Base-by-base conservation (phyloP, 2,329 filamentous ascomycete species). In the Pseudocercospora crystallina region DNA sequence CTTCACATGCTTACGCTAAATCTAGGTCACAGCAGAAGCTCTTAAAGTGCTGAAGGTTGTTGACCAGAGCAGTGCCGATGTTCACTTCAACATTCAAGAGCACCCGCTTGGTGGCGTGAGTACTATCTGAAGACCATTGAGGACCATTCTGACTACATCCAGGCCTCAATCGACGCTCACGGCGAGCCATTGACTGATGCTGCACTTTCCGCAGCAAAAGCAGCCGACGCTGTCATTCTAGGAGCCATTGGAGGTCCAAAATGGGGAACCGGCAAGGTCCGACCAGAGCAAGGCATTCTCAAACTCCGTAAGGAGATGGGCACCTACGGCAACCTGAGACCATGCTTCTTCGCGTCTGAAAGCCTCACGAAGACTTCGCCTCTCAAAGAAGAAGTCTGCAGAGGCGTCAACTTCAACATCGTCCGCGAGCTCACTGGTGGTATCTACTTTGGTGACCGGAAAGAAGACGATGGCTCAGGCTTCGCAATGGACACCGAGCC, bases 201-300 rank as follows among this genome's bases (percentile, higher is more conserved):
- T 65, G 89, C 90, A 56, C 86, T 97, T 63, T 76, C 76, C 11
- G 90, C 90, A 32, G 90, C 90, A 61, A 91, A 95, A 73, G 77
- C 80, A 44, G 90, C 91, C 58, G 87, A 96, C 71, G 92, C 91
- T 34, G 87, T 97, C 53, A 84, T 97, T 53, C 84, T 97, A 47
- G 92, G 91, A 61, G 90, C 92, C 62, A 95, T 97, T 66, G 92
- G 92, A 62, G 92, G 92, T n/a, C 92, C 94, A 32, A 83, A 96
- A 89, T 97, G 91, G 90, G 91, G 91, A 55, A 94, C 90, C 30
- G 89, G 89, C 61, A 75, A 84, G 51, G 86, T 96, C 57, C 89
- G 91, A 38, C 92, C 92, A 1, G 92, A 97, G 72, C 89, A 96
- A 75, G 92, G 92, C 55, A 84, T 97, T 64, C 85, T 97, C 56